These are phyloP conservation scores for Oryza glumipatula DNA, from an alignment of 176 grass and related monocot genomes.

Conservation along the genomic window DNA sequence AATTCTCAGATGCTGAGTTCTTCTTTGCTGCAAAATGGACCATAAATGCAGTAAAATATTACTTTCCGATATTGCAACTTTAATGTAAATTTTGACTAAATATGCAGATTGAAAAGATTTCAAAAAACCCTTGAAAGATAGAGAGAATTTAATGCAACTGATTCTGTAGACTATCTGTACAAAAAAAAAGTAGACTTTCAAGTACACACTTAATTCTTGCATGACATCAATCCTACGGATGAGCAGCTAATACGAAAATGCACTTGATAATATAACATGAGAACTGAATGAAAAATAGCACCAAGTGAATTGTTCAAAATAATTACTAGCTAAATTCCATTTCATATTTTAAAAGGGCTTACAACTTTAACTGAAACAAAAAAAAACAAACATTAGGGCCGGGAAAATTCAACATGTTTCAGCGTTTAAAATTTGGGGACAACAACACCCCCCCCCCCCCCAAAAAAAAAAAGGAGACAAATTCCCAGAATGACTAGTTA, in stretches of 20 bases:
- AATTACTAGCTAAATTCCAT: neutral
- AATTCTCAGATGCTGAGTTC: constrained; percentile 53
- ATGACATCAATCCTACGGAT: neutral
- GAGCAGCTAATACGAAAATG: neutral
- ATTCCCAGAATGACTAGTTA: neutral
- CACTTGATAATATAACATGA: neutral
- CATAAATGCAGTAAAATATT: neutral
- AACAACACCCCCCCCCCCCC: neutral
- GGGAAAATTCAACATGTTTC: neutral
- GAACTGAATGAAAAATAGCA: neutral
- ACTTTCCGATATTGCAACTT: neutral
- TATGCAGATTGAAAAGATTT: neutral
- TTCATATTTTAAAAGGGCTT: neutral
- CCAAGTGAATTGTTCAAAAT: neutral
- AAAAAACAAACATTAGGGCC: neutral
- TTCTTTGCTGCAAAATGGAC: constrained; percentile 61
- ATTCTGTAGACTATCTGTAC: neutral
- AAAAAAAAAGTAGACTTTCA: neutral
- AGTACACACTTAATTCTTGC: neutral
- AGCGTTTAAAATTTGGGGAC: neutral
- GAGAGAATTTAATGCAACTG: neutral
- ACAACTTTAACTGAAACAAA: neutral
- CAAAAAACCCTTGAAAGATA: neutral
- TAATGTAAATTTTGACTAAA: neutral
- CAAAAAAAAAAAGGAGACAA: neutral